Conservation (phyloP, 306 rosid species). For the Pyrus pyrifolia region DNA sequence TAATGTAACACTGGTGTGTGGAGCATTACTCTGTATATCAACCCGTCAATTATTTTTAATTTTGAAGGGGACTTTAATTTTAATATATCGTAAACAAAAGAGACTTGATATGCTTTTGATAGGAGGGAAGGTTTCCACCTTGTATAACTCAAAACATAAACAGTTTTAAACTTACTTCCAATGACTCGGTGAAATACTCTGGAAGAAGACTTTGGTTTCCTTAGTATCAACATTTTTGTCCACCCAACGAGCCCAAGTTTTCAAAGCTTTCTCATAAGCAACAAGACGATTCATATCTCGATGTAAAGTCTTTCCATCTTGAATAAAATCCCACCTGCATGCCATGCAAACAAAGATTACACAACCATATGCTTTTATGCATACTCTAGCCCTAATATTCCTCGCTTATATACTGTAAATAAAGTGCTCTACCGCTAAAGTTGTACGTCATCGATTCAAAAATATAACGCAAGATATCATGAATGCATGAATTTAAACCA, state of each 20-base stretch:
- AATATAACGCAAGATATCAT: background rate
- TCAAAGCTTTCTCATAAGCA: slow-evolving; percentile 19
- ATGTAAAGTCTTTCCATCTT: background rate
- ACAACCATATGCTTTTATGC: no score
- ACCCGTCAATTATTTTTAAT: no score
- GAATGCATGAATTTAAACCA: background rate
- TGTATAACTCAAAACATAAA: background rate
- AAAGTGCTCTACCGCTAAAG: background rate
- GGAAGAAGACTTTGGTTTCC: slow-evolving; percentile 23
- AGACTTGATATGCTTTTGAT: background rate
- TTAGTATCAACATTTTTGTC: slow-evolving; percentile 16
- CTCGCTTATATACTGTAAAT: no score
- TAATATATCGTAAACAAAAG: background rate
- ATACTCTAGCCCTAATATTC: no score
- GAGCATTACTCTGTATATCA: no score
- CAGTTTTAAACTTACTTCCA: slow-evolving; percentile 16
- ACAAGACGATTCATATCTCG: slow-evolving; percentile 30
- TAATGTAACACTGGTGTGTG: no score
- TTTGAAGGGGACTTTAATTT: background rate
- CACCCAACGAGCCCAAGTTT: slow-evolving; percentile 31
- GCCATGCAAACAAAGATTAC: background rate
- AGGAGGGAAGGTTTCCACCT: background rate
- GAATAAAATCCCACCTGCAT: slow-evolving; percentile 28
- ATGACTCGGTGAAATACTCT: slow-evolving; percentile 28
- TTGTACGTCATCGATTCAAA: no score